Base-by-base conservation (phyloP, 768 basidiomycete genomes). In the Collybia sp. region DNA sequence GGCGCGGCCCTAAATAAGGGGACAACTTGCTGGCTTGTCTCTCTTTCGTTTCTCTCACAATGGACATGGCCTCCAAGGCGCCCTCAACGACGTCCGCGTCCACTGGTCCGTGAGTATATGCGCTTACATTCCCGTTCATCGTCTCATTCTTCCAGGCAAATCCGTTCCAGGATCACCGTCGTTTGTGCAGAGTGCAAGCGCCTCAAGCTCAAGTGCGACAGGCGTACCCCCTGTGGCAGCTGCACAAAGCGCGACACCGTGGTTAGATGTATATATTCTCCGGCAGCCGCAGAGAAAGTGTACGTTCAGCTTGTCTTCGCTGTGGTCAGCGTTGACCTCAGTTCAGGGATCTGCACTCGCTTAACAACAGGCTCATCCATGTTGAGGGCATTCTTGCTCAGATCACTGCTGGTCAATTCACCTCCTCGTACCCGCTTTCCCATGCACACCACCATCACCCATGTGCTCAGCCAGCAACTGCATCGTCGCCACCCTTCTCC, bases 111-210 rank as follows among this genome's bases (percentile, higher is more conserved):
- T 61, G 53, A 40, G 59, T 55, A 4, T 42, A 15, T 18, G 8
- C 19, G 8, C 19, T n/a, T 6, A 40, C 19, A 10, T 9, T 15
- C 12, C 19, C 8, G 12, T 8, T 20, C 13, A 38, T 30, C 19
- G 25, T 51, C 34, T 19, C 16, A 16, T 32, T 34, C 38, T 16
- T 46, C 36, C 63, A 83, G 81, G 25, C 81, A 83, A 68, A 76
- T 87, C 36, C 82, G 86, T 44, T 85, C 86, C 1, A 76, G 86
- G 41, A 80, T 88, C 51, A 88, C 86, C 37, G 85, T 88, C 30
- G 86, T 88, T 5, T 88, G 86, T 53, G 87, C 83, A 60, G 87
- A 89, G 85, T 93, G 89, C 70, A 92, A 92, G 62, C 86, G 89
- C 3, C 73, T 92, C 44, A 93, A 93, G 56, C 75, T 92, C 44